These are phyloP conservation scores for Ceratorhiza oryzae-sativae DNA, from an alignment of 1,284 basidiomycete genomes.

Conservation along the genomic window DNA sequence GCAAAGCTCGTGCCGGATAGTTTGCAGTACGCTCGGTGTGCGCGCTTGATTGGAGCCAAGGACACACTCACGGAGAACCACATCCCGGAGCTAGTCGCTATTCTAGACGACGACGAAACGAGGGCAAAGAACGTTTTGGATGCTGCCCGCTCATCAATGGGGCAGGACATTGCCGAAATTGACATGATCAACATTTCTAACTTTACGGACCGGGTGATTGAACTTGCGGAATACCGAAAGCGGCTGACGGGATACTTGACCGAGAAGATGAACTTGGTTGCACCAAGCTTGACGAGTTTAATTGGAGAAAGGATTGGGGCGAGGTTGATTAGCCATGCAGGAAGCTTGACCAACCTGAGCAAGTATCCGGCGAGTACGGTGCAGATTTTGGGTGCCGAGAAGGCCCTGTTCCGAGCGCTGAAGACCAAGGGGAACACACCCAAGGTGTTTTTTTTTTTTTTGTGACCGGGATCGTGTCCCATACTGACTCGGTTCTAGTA, in stretches of 20 bases:
- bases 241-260: slow-evolving; percentile 87
- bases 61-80: slow-evolving; percentile 77
- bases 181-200: slow-evolving; percentile 97
- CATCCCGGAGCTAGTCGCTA: slow-evolving; percentile 79
- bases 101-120: slow-evolving; percentile 88
- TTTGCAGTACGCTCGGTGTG: slow-evolving; percentile 90
- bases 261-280: slow-evolving; percentile 99
- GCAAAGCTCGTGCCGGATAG: slow-evolving; percentile 95
- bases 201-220: slow-evolving; percentile 91
- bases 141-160: slow-evolving; percentile 94
- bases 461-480: slow-evolving; percentile 36
- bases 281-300: slow-evolving; percentile 92
- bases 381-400: slow-evolving; percentile 98
- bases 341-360: slow-evolving; percentile 94
- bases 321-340: slow-evolving; percentile 96
- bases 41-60: slow-evolving; percentile 92
- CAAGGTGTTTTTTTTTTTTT: slow-evolving; percentile 66
- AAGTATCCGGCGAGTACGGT: slow-evolving; percentile 99
- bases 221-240: slow-evolving; percentile 93
- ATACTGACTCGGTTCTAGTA: slow-evolving; percentile 61
- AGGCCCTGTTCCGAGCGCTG: slow-evolving; percentile 95
- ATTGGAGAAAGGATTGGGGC: slow-evolving; percentile 97
- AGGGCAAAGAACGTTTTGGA: slow-evolving; percentile 94
- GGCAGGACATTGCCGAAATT: slow-evolving; percentile 88
- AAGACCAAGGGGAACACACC: slow-evolving; percentile 99